Evolutionary conservation across 2,329 filamentous ascomycete species (phyloP).

Genomic region (Rutstroemia sp.): DNA sequence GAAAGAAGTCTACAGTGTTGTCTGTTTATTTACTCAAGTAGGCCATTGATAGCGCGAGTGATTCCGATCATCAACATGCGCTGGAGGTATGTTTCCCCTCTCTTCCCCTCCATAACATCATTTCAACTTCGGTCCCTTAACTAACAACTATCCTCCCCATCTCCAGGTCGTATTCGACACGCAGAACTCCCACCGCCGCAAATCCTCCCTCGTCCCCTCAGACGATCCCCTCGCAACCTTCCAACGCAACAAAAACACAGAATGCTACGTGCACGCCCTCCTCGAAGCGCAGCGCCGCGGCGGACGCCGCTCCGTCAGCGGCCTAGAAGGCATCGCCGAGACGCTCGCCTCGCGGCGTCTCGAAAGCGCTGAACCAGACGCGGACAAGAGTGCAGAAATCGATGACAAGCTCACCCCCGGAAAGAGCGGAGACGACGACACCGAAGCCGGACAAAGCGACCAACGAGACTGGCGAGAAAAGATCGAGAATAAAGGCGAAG

Average conservation of each 20-base stretch:
- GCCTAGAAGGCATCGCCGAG: constrained; percentile 25
- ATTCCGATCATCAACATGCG: constrained; percentile 30
- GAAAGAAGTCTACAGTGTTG: neutral
- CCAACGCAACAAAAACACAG: constrained; percentile 37
- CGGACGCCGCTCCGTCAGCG: constrained; percentile 24
- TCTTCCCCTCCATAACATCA: neutral
- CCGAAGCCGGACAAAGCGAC: constrained; percentile 42
- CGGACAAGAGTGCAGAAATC: constrained; percentile 2
- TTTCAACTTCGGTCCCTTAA: neutral
- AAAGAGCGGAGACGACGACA: neutral
- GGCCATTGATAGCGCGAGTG: constrained; percentile 24
- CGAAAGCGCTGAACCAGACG: constrained; percentile 1
- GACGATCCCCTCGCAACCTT: constrained; percentile 37
- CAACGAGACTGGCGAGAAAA: constrained; percentile 46
- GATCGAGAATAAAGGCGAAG: constrained; percentile 6
- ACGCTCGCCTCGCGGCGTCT: constrained; percentile 16
- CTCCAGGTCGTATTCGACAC: constrained; percentile 53
- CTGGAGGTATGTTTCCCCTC: constrained; percentile 36
- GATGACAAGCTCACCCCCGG: neutral
- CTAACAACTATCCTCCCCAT: neutral
- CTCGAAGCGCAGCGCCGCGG: constrained; percentile 47
- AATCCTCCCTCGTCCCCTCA: constrained; percentile 53
- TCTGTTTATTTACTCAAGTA: constrained; percentile 3
- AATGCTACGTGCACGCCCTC: constrained; percentile 60
- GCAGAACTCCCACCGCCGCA: constrained; percentile 53